These are phyloP conservation scores for Russula olivacea DNA, from an alignment of 768 basidiomycete species.

Conservation along the genomic window DNA sequence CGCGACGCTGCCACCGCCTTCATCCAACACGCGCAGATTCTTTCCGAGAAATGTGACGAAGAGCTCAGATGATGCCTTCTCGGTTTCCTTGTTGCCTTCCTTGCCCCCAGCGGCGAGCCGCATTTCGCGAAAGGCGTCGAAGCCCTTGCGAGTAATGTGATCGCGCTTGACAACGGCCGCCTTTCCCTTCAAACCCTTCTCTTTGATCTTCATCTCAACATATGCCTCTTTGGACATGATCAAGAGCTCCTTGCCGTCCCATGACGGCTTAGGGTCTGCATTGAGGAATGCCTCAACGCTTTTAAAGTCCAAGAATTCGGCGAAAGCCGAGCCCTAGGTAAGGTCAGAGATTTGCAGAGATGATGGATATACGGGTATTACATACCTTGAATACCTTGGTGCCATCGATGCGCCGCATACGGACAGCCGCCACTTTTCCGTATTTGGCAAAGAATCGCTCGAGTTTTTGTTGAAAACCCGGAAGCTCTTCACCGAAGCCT, in stretches of 20 bases:
- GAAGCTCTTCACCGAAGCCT: conserved; percentile 70
- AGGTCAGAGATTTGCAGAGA: not conserved
- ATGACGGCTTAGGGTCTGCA: conserved; percentile 76
- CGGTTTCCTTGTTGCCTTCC: conserved; percentile 32
- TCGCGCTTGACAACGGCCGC: conserved; percentile 57
- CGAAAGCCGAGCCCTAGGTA: conserved; percentile 81
- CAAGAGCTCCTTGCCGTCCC: conserved; percentile 66
- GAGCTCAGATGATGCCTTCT: conserved; percentile 46
- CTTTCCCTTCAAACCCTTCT: conserved; percentile 81
- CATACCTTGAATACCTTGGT: conserved; percentile 84
- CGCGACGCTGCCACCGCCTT: conserved; percentile 45
- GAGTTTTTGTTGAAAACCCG: conserved; percentile 60
- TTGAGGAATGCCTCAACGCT: conserved; percentile 70
- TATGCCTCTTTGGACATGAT: conserved; percentile 92
- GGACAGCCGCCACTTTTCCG: conserved; percentile 72
- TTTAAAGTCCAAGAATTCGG: conserved; percentile 72
- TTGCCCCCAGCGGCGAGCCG: conserved; percentile 28
- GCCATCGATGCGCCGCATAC: conserved; percentile 78
- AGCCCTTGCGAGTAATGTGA: conserved; percentile 47
- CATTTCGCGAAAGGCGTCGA: conserved; percentile 78
- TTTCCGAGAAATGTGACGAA: conserved; percentile 71
- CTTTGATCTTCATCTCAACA: conserved; percentile 93
- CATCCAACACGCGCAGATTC: conserved; percentile 57
- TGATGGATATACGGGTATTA: not conserved
- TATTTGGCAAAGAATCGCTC: conserved; percentile 78